phyloP scores from a whole-genome alignment of 768 basidiomycete species.

The Lentinus tigrinus region DNA sequence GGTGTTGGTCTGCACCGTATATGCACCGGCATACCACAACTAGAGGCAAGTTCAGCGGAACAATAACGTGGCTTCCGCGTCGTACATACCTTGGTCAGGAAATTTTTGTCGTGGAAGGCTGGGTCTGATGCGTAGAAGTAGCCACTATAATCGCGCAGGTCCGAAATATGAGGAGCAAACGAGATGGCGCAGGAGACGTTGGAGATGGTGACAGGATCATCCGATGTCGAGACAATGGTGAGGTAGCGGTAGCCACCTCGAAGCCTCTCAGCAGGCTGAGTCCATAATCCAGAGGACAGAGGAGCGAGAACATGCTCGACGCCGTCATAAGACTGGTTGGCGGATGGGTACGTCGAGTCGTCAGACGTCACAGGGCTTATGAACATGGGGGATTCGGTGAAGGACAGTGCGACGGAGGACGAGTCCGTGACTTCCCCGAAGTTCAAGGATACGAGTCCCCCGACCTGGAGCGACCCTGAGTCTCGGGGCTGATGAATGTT shows the following conservation, averaged over 20 bases:
- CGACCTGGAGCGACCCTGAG: conserved; percentile 37
- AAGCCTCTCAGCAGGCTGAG: conserved; percentile 43
- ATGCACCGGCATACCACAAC: conserved; percentile 61
- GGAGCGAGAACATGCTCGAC: conserved; percentile 42
- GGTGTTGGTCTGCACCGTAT: conserved; percentile 60
- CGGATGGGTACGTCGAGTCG: conserved; percentile 36
- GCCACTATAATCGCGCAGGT: conserved; percentile 48
- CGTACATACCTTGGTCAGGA: conserved; percentile 44
- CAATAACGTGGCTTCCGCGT: not conserved
- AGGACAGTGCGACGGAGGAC: conserved; percentile 48
- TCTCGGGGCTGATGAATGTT: not conserved
- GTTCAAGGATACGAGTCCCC: conserved; percentile 50
- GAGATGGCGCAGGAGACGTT: conserved; percentile 52
- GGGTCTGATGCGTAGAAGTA: conserved; percentile 52
- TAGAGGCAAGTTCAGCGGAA: conserved; percentile 8
- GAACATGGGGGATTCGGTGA: conserved; percentile 57
- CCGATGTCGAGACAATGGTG: conserved; percentile 41
- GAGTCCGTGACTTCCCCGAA: conserved; percentile 33
- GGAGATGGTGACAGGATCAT: conserved; percentile 38
- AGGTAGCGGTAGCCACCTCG: conserved; percentile 56
- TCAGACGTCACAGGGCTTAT: conserved; percentile 53
- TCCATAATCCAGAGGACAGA: conserved; percentile 41
- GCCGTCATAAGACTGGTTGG: conserved; percentile 45
- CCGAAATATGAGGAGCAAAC: conserved; percentile 51
- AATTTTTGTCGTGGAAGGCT: conserved; percentile 42